phyloP scores from a whole-genome alignment of 257 asterid species.

The Scutellaria galericulata region DNA sequence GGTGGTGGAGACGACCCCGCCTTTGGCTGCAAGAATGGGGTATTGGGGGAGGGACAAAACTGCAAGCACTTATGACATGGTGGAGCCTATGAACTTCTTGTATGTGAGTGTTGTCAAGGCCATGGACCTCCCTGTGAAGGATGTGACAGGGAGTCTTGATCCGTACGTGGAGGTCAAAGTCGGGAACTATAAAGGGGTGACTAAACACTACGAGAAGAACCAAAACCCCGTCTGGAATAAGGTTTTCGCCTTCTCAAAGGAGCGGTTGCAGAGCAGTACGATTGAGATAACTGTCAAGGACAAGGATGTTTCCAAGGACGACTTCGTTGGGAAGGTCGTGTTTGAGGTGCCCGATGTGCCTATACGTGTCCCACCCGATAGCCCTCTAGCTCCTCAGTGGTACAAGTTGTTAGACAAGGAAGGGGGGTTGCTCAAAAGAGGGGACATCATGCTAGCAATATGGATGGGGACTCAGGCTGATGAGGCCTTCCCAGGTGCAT shows the following conservation, averaged over 20 bases:
- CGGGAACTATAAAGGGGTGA: constrained; percentile 85
- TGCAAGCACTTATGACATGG: constrained; percentile 87
- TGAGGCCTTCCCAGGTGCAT: constrained; percentile 86
- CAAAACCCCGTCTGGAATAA: constrained; percentile 73
- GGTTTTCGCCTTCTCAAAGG: constrained; percentile 78
- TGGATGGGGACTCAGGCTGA: constrained; percentile 99
- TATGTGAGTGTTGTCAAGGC: constrained; percentile 77
- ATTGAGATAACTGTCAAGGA: constrained; percentile 73
- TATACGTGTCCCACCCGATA: constrained; percentile 74
- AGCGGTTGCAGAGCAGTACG: constrained; percentile 70
- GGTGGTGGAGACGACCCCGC: constrained; percentile 85
- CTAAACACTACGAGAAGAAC: constrained; percentile 75
- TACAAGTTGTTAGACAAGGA: constrained; percentile 66
- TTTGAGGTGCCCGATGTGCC: constrained; percentile 78
- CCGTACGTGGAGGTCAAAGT: constrained; percentile 90
- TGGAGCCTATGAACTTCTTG: constrained; percentile 80
- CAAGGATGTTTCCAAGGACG: constrained; percentile 76
- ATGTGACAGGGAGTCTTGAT: constrained; percentile 78
- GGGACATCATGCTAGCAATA: constrained; percentile 88
- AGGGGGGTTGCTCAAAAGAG: constrained; percentile 56
- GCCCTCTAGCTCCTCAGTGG: constrained; percentile 92
- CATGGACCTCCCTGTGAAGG: constrained; percentile 79
- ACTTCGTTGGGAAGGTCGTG: constrained; percentile 67
- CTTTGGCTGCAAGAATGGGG: constrained; percentile 85
- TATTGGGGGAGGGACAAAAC: constrained; percentile 95